These are phyloP conservation scores for Phytophthora crassamura DNA, from an alignment of 352 stramenopile genomes.

Conservation along the genomic window DNA sequence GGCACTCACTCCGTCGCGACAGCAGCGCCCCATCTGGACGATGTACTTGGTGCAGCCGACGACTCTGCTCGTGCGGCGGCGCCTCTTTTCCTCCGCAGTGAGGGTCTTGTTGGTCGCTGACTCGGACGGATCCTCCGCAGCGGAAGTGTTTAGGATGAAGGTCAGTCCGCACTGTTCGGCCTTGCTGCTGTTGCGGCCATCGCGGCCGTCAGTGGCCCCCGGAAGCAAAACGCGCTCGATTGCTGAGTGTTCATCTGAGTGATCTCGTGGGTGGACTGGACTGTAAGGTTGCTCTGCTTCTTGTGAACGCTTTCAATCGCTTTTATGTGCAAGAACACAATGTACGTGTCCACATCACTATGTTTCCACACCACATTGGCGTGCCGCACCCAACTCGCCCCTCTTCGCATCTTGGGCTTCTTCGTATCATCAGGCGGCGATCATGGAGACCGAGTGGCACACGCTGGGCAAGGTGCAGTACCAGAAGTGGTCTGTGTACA, in stretches of 20 bases:
- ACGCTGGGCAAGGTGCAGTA: conserved; percentile 89
- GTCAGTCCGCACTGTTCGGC: background rate
- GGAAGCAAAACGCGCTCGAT: no score
- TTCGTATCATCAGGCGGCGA: background rate
- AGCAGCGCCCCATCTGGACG: conserved; percentile 49
- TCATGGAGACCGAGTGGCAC: conserved; percentile 85
- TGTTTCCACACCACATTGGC: conserved; percentile 7
- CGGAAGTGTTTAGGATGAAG: conserved; percentile 6
- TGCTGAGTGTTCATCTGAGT: no score
- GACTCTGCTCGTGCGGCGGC: conserved; percentile 36
- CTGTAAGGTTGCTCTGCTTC: no score
- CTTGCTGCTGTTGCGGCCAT: background rate
- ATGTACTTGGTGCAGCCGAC: conserved; percentile 49
- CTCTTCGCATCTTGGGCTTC: no score
- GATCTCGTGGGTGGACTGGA: no score
- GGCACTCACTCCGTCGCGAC: conserved; percentile 40
- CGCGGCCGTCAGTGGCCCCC: no score
- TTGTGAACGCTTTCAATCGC: no score
- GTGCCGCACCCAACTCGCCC: background rate
- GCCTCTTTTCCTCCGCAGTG: conserved; percentile 32
- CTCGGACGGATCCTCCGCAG: background rate
- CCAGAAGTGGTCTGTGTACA: conserved; percentile 84
- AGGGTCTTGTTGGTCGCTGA: background rate
- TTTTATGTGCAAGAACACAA: no score
- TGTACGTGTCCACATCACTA: conserved; percentile 11